Evolutionary conservation across 192 early-diverging fungal genomes (phyloP), one percentile per base, ranked within the genome.

Genomic region (Coemansia umbellata): DNA sequence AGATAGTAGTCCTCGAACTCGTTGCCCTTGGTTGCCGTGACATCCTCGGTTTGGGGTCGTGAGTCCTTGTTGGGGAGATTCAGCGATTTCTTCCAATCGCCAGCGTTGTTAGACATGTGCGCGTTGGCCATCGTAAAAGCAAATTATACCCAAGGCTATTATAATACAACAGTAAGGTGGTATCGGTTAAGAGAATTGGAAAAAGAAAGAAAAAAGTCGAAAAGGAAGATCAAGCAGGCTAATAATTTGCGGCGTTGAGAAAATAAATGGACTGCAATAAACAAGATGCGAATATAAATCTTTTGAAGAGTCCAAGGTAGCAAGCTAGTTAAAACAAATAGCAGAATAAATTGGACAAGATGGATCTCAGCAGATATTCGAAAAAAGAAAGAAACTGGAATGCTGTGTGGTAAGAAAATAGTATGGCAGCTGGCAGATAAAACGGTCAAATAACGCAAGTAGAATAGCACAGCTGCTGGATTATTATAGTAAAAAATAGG

Each of bases 1-100:
- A 99, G 80, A 75, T 90, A 95, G 72, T 95, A 99, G 75, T 99
- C 97, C 72, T 98, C 94, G 70, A 99, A 99, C 62, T 96, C 93
- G 73, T 98, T 98, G 47, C 97, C 97, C 78, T 99, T 98, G 49
- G 97, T 99, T 17, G 84, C 86, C 18, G 90, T 92, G 37, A 98
- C 95, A 78, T 98, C 95, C 76, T 91, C 89, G 40, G 94, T 99
- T 76, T 99, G 88, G n/a, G 91, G 92, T 31, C 96, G 85, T 48
- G 62, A 75, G 76, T 98, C 94, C 78, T 88, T 91, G 67, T 82
- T 60, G 7, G 96, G 96, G 35, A 87, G 78, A 27, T 63, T 72
- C 36, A 96, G 75, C 48, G 80, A 66, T 50, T 82, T 82, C 63
- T 91, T 91, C 91, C 91, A 93, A 49, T 77, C 79, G 49, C 83